These are phyloP conservation scores for Citrus trifoliata DNA, from an alignment of 345 rosid species.

Conservation along the genomic window DNA sequence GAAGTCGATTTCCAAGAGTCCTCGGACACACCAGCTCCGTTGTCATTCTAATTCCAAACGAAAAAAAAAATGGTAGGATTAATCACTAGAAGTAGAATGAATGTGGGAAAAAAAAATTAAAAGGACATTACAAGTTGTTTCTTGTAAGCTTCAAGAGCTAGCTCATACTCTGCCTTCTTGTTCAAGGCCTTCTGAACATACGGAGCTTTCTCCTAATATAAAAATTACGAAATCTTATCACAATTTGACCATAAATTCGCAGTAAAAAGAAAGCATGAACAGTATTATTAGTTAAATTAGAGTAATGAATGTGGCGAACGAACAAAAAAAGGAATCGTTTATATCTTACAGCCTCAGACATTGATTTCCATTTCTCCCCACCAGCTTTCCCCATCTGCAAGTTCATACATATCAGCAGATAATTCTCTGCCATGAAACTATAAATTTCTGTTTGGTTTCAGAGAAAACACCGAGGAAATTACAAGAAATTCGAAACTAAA, in stretches of 20 bases:
- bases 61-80: not conserved
- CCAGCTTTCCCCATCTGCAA: slow-evolving; percentile 44
- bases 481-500: not conserved
- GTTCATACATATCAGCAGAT: not conserved
- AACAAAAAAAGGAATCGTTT: not conserved
- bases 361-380: slow-evolving; percentile 41
- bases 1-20: slow-evolving; percentile 23
- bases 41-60: slow-evolving; percentile 2
- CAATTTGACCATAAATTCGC: not conserved
- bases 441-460: not conserved
- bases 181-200: slow-evolving; percentile 26
- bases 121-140: slow-evolving; percentile 20
- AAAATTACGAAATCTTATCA: not conserved
- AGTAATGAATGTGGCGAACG: not conserved
- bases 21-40: not conserved
- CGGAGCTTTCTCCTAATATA: slow-evolving; percentile 31
- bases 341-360: slow-evolving; percentile 33
- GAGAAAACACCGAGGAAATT: not conserved
- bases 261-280: not conserved
- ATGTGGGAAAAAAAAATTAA: not conserved
- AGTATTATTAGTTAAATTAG: not conserved
- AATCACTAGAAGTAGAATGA: not conserved
- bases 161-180: slow-evolving; percentile 38
- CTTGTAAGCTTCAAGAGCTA: slow-evolving; percentile 25
- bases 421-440: not conserved